Conservation (phyloP, 257 asterid genomes). For the Nicotiana knightiana region DNA sequence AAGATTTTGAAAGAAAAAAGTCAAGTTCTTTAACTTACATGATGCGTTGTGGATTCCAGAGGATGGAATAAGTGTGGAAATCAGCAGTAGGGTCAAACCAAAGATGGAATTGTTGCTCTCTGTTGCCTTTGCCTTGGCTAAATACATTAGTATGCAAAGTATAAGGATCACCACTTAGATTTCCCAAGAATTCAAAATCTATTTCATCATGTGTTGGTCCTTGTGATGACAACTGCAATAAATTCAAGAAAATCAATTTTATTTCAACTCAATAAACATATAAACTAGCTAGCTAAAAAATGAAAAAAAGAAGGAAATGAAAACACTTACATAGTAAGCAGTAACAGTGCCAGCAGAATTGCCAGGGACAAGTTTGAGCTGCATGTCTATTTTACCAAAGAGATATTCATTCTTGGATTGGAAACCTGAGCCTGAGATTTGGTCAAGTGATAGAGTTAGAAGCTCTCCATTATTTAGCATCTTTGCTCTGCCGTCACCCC, state of each 20-base stretch:
- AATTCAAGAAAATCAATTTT: no score
- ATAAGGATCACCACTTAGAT: constrained; percentile 70
- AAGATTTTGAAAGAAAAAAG: no score
- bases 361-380: constrained; percentile 67
- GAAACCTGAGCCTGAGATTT: constrained; percentile 57
- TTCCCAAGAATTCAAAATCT: constrained; percentile 77
- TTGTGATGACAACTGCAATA: constrained; percentile 51
- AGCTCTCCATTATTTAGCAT: constrained; percentile 56
- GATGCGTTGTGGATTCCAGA: no score
- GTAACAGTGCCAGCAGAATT: constrained; percentile 84
- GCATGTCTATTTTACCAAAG: constrained; percentile 64
- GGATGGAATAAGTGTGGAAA: neutral
- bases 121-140: constrained; percentile 68
- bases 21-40: constrained; percentile 5
- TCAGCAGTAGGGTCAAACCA: constrained; percentile 91
- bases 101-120: constrained; percentile 75
- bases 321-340: constrained; percentile 55
- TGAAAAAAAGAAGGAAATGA: no score
- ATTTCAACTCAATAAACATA: no score
- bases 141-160: constrained; percentile 79
- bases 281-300: no score
- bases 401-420: constrained; percentile 59
- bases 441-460: constrained; percentile 59
- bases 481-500: no score
- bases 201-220: constrained; percentile 74